Percentiles rank a stretch among this genome's conserved stretches.
Evolutionary conservation across 1,284 basidiomycete genomes (phyloP).

Genomic region (Chiua sp.): DNA sequence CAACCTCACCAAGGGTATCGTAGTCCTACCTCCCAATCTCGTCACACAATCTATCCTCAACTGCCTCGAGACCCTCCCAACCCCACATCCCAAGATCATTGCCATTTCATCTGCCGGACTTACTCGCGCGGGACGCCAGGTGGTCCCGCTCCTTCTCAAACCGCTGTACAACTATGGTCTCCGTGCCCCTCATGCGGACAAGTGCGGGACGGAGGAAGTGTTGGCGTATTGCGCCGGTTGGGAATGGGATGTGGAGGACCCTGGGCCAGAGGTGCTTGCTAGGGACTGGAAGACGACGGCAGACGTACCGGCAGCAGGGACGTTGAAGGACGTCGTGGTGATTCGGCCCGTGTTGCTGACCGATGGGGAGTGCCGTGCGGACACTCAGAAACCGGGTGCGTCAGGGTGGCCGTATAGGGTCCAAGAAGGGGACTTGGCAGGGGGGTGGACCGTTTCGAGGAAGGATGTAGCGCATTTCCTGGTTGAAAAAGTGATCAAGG

Average conservation of each 20-base stretch:
- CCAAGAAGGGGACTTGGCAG: conserved; percentile 41
- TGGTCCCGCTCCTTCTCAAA: conserved; percentile 54
- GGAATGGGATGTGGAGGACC: conserved; percentile 47
- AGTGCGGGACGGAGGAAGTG: conserved; percentile 57
- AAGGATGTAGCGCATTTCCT: conserved; percentile 70
- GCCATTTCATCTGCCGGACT: conserved; percentile 58
- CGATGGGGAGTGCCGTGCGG: conserved; percentile 56
- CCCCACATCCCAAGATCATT: conserved; percentile 53
- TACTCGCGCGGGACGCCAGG: conserved; percentile 46
- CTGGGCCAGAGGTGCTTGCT: conserved; percentile 44
- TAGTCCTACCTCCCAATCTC: conserved; percentile 33
- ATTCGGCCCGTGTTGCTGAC: conserved; percentile 62
- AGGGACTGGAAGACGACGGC: conserved; percentile 43
- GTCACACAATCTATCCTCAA: conserved; percentile 35
- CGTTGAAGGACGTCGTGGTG: conserved; percentile 51
- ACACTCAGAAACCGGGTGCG: conserved; percentile 6
- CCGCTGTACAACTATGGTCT: conserved; percentile 51
- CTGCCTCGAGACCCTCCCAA: conserved; percentile 34
- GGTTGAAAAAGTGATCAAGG: conserved; percentile 49
- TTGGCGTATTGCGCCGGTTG: conserved; percentile 51
- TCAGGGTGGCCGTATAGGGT: conserved; percentile 40
- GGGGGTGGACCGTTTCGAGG: conserved; percentile 61
- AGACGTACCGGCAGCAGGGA: conserved; percentile 46
- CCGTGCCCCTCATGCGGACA: conserved; percentile 56
- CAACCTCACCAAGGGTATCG: conserved; percentile 28